Conservation (phyloP, 306 rosid species). For the Malus orientalis region DNA sequence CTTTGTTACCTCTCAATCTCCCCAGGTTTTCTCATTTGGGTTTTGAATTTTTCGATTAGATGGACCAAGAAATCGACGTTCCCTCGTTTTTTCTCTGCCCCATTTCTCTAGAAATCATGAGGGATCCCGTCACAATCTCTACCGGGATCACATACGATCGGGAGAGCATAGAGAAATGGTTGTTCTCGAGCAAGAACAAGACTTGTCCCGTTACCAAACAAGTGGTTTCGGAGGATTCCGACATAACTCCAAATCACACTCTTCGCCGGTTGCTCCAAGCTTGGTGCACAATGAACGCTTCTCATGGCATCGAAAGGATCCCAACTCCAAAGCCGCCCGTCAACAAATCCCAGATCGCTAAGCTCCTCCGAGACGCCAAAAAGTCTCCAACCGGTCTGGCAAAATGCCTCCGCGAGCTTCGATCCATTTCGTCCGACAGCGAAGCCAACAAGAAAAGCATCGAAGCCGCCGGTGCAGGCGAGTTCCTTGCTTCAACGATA, state of each 20-base stretch:
- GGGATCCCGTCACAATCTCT: slow-evolving; percentile 68
- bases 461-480: slow-evolving; percentile 51
- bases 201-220: slow-evolving; percentile 77
- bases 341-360: slow-evolving; percentile 32
- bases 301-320: slow-evolving; percentile 57
- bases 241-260: slow-evolving; percentile 79
- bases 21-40: neutral
- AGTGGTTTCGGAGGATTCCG: slow-evolving; percentile 23
- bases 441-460: slow-evolving; percentile 50
- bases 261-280: slow-evolving; percentile 76
- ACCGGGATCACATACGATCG: slow-evolving; percentile 87
- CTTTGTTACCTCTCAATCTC: neutral
- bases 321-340: slow-evolving; percentile 77
- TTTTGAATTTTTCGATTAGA: slow-evolving; percentile 1
- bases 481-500: slow-evolving; percentile 40
- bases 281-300: slow-evolving; percentile 80
- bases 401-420: slow-evolving; percentile 22
- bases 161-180: slow-evolving; percentile 76
- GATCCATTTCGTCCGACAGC: slow-evolving; percentile 51
- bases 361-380: slow-evolving; percentile 38
- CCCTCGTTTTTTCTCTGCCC: slow-evolving; percentile 75
- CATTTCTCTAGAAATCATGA: slow-evolving; percentile 73
- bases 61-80: slow-evolving; percentile 55
- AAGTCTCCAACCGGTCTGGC: slow-evolving; percentile 18
- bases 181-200: slow-evolving; percentile 33